Base-by-base conservation (phyloP, 2,329 filamentous ascomycete genomes). In the Monilinia aucupariae region DNA sequence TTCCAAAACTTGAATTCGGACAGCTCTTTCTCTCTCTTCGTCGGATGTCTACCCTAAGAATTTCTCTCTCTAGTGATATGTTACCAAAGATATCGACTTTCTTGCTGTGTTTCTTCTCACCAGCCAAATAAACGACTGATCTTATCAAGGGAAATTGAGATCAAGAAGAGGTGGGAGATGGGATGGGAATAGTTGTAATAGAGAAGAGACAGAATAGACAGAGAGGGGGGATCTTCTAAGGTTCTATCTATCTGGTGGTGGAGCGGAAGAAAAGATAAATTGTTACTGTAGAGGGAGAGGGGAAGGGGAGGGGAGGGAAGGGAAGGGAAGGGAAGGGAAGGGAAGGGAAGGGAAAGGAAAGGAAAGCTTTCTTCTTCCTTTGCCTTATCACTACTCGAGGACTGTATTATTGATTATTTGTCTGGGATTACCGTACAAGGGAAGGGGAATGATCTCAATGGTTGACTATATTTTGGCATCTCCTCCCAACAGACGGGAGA, bases 401-500 rank as follows among this genome's bases (percentile, higher is more conserved):
- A 43, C n/a, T n/a, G 37, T 37, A 47, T 34, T 47, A 47, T 41
- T 56, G 20, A 20, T 43, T 20, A 7, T 43, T 7, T 17, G 15
- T 37, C 59, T 49, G 30, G 59, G 49, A 62, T 62, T 45, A 62
- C 59, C n/a, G n/a, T n/a, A n/a, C n/a, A n/a, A n/a, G n/a, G n/a
- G n/a, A 47, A 55, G 59, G 39, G 30, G 27, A 55, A 30, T 20
- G 37, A 30, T 39, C 41, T 56, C 60, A 62, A 62, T 56, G 60
- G 60, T 56, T 62, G 60, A 62, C 34, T 22, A 39, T 41, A 50
- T 58, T 62, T 62, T 56, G 51, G 51, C 20, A 27, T 32, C 27
- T 55, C 59, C 59, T 62, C 60, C 60, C 60, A 62, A 62, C 60
- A 62, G 60, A 62, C 60, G 32, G 60, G 25, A 15, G 60, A 49